Percentiles rank a stretch among this genome's conserved stretches.
Conservation (phyloP, 345 rosid species). For the Microthlaspi erraticum region DNA sequence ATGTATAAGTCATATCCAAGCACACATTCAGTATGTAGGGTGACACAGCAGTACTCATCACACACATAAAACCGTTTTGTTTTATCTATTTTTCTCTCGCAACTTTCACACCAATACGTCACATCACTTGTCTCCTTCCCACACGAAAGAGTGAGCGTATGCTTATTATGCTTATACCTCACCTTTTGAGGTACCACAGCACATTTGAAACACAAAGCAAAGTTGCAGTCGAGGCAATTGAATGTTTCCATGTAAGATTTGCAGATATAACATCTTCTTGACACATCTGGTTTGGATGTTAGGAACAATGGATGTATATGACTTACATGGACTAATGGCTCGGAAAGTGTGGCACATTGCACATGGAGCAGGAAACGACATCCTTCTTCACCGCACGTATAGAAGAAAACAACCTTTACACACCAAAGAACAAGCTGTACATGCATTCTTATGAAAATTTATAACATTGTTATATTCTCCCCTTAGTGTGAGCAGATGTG, state of each 20-base stretch:
- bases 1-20: not conserved
- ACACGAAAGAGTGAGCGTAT: not conserved
- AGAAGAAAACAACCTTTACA: not conserved
- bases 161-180: constrained; percentile 18
- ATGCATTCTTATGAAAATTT: accelerated
- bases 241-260: not conserved
- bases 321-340: not conserved
- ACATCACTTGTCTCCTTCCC: not conserved
- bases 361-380: not conserved
- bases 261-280: not conserved
- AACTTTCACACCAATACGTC: constrained; percentile 9
- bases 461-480: too few species aligned
- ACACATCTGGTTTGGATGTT: not conserved
- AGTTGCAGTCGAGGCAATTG: not conserved
- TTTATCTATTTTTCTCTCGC: not conserved
- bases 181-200: not conserved
- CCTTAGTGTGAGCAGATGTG: not conserved
- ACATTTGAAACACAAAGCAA: constrained; percentile 2
- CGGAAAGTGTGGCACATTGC: not conserved
- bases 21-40: too few species aligned
- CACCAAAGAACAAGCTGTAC: not conserved
- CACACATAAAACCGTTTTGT: not conserved
- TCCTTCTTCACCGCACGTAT: not conserved
- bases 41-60: too few species aligned
- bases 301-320: not conserved